phyloP scores from a whole-genome alignment of 192 early-diverging fungal species.

The Umbelopsis sp. region DNA sequence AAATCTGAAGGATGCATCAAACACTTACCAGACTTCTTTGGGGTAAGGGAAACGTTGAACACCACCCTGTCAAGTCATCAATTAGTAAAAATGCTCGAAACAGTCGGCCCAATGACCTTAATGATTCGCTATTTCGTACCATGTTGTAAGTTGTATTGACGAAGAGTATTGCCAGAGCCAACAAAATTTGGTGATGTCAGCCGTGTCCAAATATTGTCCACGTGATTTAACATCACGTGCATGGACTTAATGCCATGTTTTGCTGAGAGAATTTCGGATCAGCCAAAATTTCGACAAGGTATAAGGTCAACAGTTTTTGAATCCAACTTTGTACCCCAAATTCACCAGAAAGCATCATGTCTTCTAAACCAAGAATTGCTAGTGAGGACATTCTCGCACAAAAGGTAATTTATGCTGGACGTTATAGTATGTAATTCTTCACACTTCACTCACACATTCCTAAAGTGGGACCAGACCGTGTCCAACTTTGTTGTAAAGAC shows the following conservation, averaged over 20 bases:
- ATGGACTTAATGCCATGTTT: background rate
- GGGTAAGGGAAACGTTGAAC: slow-evolving; percentile 40
- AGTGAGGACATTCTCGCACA: slow-evolving; percentile 66
- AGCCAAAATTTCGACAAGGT: too few species aligned
- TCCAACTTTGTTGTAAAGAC: slow-evolving; percentile 83
- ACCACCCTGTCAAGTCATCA: slow-evolving; percentile 31
- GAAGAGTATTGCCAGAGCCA: background rate
- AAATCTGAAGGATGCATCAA: background rate
- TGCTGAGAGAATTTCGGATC: background rate
- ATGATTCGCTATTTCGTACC: background rate
- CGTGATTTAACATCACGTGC: background rate
- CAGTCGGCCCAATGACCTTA: background rate
- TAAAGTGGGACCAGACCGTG: slow-evolving; percentile 83
- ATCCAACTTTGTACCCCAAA: background rate
- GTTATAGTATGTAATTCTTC: background rate
- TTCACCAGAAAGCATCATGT: slow-evolving; percentile 15
- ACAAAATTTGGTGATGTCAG: background rate
- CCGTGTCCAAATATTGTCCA: background rate
- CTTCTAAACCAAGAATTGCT: slow-evolving; percentile 42
- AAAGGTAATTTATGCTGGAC: slow-evolving; percentile 48
- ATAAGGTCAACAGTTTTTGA: background rate
- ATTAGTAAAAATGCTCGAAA: background rate
- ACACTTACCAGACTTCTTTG: slow-evolving; percentile 42
- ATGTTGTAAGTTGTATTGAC: slow-evolving; percentile 2
- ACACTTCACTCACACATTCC: background rate